Conservation (phyloP, 2,329 filamentous ascomycete species). For the Pseudocercospora pini-densiflorae region DNA sequence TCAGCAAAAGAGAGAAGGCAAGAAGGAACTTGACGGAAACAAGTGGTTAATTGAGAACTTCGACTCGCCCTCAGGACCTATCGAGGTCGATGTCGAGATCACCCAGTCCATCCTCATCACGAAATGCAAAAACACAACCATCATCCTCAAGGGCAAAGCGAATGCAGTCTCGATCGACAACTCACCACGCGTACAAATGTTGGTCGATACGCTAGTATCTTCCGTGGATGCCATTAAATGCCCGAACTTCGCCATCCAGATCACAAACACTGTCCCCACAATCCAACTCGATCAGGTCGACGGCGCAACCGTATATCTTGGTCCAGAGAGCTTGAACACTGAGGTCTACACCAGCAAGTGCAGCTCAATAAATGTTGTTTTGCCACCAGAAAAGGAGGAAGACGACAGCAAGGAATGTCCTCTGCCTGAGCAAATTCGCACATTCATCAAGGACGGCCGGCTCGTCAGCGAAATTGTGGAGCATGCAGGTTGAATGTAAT, state of each 20-base stretch:
- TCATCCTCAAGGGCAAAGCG: conserved; percentile 89
- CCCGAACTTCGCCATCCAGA: conserved; percentile 83
- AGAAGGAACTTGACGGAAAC: conserved; percentile 64
- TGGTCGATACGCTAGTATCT: conserved; percentile 87
- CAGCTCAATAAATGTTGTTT: conserved; percentile 82
- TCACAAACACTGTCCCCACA: conserved; percentile 83
- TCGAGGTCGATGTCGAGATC: conserved; percentile 81
- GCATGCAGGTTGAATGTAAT: conserved; percentile 71
- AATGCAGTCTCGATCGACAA: conserved; percentile 98
- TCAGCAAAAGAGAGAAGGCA: conserved; percentile 36
- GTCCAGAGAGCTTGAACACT: conserved; percentile 75
- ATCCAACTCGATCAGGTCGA: conserved; percentile 93
- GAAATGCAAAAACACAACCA: conserved; percentile 86
- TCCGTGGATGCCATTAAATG: conserved; percentile 96
- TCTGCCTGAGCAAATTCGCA: conserved; percentile 88
- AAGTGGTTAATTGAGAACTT: conserved; percentile 98
- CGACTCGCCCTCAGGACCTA: conserved; percentile 72
- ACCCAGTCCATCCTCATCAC: conserved; percentile 91
- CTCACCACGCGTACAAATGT: conserved; percentile 78
- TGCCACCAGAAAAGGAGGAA: conserved; percentile 68
- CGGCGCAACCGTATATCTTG: conserved; percentile 83
- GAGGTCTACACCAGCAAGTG: conserved; percentile 92
- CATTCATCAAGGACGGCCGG: conserved; percentile 74
- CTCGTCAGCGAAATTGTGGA: conserved; percentile 94
- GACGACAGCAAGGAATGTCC: conserved; percentile 87